phyloP scores from a whole-genome alignment of 208 protist species.

The Herpetomonas tarakana region DNA sequence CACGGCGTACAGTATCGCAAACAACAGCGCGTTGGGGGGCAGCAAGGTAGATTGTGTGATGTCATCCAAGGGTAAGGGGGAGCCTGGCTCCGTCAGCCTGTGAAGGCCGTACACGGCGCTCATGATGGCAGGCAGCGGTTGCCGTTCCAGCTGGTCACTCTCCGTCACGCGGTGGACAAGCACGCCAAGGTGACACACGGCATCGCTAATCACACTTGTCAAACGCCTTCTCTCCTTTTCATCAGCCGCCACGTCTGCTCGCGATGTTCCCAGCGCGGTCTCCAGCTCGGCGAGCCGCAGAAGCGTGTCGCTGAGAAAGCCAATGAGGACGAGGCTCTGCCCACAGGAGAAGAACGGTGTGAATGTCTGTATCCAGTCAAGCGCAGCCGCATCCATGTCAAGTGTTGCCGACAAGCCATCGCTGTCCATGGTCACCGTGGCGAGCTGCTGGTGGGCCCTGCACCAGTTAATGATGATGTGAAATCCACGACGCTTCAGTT shows the following conservation, averaged over 20 bases:
- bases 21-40: constrained; percentile 40
- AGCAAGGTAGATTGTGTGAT: constrained; percentile 15
- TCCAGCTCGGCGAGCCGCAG: constrained; percentile 6
- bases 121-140: constrained; percentile 60
- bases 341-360: constrained; percentile 53
- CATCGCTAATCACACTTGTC: not conserved
- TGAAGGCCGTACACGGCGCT: constrained; percentile 57
- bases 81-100: constrained; percentile 19
- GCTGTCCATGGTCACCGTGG: too few species aligned
- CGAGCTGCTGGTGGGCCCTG: constrained; percentile 41
- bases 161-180: constrained; percentile 12
- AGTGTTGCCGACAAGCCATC: not conserved
- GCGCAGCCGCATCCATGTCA: constrained; percentile 33
- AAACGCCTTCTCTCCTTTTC: not conserved
- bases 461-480: constrained; percentile 67
- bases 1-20: constrained; percentile 53
- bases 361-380: constrained; percentile 52
- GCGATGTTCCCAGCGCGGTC: too few species aligned
- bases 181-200: constrained; percentile 10
- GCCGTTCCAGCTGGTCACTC: constrained; percentile 61
- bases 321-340: constrained; percentile 64
- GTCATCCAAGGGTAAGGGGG: constrained; percentile 10
- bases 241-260: not conserved
- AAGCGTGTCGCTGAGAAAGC: constrained; percentile 70
- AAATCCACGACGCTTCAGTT: constrained; percentile 54